These are phyloP conservation scores for Bryoerythrophyllum caledonicum DNA, from an alignment of 225 moss, liverwort and hornwort genomes.

Conservation along the genomic window DNA sequence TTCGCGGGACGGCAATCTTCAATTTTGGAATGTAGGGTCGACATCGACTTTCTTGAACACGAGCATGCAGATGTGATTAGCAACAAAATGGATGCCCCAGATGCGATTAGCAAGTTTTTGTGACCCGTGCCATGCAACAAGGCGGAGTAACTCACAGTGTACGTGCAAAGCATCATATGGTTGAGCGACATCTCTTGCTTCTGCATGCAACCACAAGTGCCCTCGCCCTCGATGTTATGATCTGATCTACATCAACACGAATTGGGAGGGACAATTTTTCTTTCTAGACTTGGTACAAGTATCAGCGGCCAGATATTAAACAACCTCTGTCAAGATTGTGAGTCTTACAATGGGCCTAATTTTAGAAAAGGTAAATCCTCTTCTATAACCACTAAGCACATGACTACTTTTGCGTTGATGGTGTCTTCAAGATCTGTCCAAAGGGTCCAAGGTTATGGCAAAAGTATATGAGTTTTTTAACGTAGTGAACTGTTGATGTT, in stretches of 20 bases:
- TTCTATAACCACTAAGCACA: slow-evolving; percentile 1
- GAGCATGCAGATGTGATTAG: too few species aligned
- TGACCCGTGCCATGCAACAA: too few species aligned
- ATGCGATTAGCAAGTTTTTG: too few species aligned
- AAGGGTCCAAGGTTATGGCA: slow-evolving; percentile 2
- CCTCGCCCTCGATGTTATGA: slow-evolving; percentile 27
- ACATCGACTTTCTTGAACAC: too few species aligned
- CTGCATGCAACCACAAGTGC: slow-evolving; percentile 25
- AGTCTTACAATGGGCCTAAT: slow-evolving; percentile 75
- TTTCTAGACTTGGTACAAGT: slow-evolving; percentile 34
- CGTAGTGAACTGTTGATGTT: background rate
- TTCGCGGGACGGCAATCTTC: too few species aligned
- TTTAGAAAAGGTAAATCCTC: slow-evolving; percentile 62
- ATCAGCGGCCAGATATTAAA: slow-evolving; percentile 35
- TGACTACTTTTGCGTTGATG: background rate
- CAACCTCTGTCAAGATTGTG: slow-evolving; percentile 64
- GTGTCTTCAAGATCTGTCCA: background rate
- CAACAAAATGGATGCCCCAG: too few species aligned
- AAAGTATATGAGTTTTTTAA: background rate
- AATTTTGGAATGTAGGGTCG: too few species aligned
- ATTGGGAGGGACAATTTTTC: slow-evolving; percentile 14
- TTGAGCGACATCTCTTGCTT: slow-evolving; percentile 22
- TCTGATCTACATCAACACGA: slow-evolving; percentile 28
- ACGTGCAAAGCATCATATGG: slow-evolving; percentile 27
- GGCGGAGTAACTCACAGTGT: too few species aligned